Conservation (phyloP, 495 filamentous ascomycete species). For the Poronia punctata region DNA sequence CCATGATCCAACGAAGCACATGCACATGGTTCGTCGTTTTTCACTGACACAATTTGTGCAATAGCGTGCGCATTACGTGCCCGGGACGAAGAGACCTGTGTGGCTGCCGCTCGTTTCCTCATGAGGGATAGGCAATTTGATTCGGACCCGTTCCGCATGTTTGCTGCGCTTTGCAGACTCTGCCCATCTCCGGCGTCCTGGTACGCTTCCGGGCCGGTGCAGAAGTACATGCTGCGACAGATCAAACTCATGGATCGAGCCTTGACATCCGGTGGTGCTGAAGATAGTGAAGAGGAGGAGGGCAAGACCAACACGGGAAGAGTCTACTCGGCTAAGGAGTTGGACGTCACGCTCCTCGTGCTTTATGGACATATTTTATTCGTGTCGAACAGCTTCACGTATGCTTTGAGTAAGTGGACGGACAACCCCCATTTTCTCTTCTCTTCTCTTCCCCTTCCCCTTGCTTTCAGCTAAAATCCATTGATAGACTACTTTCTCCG, state of each 20-base stretch:
- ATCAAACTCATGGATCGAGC: constrained; percentile 78
- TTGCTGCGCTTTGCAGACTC: constrained; percentile 60
- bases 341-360: constrained; percentile 63
- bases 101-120: constrained; percentile 66
- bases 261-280: constrained; percentile 10
- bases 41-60: constrained; percentile 11
- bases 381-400: constrained; percentile 66
- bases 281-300: constrained; percentile 18
- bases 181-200: constrained; percentile 51
- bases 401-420: constrained; percentile 68
- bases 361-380: constrained; percentile 86
- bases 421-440: no score
- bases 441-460: not conserved
- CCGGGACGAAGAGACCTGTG: constrained; percentile 71
- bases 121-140: constrained; percentile 80
- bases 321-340: constrained; percentile 23
- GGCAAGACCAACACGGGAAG: constrained; percentile 18
- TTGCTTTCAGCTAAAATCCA: constrained; percentile 2
- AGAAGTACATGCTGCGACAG: constrained; percentile 85
- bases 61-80: constrained; percentile 72
- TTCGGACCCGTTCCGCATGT: constrained; percentile 78
- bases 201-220: constrained; percentile 55
- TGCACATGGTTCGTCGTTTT: not conserved
- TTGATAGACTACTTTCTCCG: constrained; percentile 73
- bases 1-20: no score